Percentiles rank a stretch among this genome's conserved stretches.
Evolutionary conservation across 2,329 filamentous ascomycete species (phyloP).

Genomic region (Xylariales sp.): DNA sequence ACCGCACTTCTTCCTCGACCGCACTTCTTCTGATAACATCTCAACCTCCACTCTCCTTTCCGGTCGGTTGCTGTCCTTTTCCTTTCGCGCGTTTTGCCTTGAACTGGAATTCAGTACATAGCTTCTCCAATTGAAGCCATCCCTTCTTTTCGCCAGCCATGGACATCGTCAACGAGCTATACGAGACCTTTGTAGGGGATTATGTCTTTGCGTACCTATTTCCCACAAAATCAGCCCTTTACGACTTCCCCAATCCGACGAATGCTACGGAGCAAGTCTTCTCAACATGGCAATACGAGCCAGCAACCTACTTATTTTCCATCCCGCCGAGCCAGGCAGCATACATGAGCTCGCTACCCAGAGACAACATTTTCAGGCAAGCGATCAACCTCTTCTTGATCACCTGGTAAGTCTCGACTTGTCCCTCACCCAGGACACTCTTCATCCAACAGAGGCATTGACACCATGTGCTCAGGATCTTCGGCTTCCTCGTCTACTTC

Average conservation of each 20-base stretch:
- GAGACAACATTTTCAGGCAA: slow-evolving; percentile 77
- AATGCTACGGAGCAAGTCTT: slow-evolving; percentile 54
- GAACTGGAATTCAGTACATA: no score
- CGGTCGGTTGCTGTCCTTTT: no score
- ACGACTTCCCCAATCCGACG: slow-evolving; percentile 44
- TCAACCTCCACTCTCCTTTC: no score
- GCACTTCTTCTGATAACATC: no score
- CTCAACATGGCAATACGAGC: slow-evolving; percentile 64
- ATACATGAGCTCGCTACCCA: slow-evolving; percentile 70
- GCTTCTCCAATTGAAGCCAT: no score
- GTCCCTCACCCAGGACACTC: no score
- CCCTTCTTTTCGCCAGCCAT: no score
- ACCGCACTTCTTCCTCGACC: no score
- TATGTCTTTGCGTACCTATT: slow-evolving; percentile 67
- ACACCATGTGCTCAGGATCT: slow-evolving; percentile 56
- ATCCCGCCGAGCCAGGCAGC: slow-evolving; percentile 70
- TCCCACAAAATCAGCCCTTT: slow-evolving; percentile 53
- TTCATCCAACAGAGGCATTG: background rate
- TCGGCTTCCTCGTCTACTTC: slow-evolving; percentile 82
- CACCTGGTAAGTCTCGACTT: slow-evolving; percentile 71
- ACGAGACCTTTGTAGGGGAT: slow-evolving; percentile 79
- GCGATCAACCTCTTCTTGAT: slow-evolving; percentile 72
- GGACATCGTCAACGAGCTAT: slow-evolving; percentile 86
- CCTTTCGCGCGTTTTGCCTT: no score
- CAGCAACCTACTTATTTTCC: slow-evolving; percentile 65